Conservation (phyloP, 2,329 filamentous ascomycete species). For the Colletotrichum sidae region DNA sequence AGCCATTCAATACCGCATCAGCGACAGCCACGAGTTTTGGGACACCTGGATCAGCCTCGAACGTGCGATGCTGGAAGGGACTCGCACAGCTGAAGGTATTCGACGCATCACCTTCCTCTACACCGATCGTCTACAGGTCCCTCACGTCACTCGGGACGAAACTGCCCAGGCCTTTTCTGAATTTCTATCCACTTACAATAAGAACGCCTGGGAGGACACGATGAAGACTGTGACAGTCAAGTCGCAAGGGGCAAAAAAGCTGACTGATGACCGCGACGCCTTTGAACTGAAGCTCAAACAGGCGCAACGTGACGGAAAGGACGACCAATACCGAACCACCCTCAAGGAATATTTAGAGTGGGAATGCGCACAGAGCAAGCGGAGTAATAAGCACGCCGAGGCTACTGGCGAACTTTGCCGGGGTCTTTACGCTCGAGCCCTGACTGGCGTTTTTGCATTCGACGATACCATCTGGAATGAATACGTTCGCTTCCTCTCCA, state of each 20-base stretch:
- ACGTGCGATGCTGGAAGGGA: slow-evolving; percentile 72
- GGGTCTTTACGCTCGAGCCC: slow-evolving; percentile 82
- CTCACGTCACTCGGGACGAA: slow-evolving; percentile 79
- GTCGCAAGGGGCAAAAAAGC: slow-evolving; percentile 72
- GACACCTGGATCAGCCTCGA: slow-evolving; percentile 81
- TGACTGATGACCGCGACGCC: slow-evolving; percentile 73
- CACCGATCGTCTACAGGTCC: slow-evolving; percentile 75
- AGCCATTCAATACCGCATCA: slow-evolving; percentile 78
- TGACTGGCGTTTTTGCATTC: slow-evolving; percentile 75
- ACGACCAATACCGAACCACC: slow-evolving; percentile 62
- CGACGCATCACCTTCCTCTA: slow-evolving; percentile 77
- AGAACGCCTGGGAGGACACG: slow-evolving; percentile 76
- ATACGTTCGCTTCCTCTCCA: slow-evolving; percentile 80
- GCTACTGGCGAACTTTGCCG: slow-evolving; percentile 64
- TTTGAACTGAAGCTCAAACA: slow-evolving; percentile 75
- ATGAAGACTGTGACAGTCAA: slow-evolving; percentile 77
- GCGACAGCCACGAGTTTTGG: slow-evolving; percentile 84
- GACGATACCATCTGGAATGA: slow-evolving; percentile 86
- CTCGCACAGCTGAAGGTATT: slow-evolving; percentile 66
- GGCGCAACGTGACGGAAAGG: slow-evolving; percentile 67
- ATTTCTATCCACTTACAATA: slow-evolving; percentile 79
- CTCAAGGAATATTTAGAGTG: slow-evolving; percentile 83
- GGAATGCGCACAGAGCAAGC: slow-evolving; percentile 76
- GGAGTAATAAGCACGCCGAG: slow-evolving; percentile 60
- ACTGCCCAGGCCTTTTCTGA: slow-evolving; percentile 81